Conservation (phyloP, 108 stramenopile species). For the Pseudonitzschia delicatissima region DNA sequence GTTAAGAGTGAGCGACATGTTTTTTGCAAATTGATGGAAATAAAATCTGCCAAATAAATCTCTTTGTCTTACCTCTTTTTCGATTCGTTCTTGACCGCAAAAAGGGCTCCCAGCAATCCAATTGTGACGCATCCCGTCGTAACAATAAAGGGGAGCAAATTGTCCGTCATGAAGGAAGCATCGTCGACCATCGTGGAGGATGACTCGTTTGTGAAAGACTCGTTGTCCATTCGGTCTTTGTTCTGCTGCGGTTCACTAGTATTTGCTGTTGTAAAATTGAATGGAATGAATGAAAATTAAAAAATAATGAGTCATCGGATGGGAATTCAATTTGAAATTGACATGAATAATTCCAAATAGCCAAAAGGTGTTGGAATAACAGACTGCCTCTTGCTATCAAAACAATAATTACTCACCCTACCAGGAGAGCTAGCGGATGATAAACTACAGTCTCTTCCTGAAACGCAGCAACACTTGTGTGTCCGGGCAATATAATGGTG, state of each 20-base stretch:
- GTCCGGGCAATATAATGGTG: too few species aligned
- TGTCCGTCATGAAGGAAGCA: constrained; percentile 4
- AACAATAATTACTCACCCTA: too few species aligned
- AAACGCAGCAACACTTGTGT: too few species aligned
- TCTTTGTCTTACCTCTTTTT: constrained; percentile 12
- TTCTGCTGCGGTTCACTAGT: neutral
- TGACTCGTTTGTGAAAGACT: neutral
- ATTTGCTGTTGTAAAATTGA: neutral
- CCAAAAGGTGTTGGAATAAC: too few species aligned
- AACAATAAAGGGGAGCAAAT: constrained; percentile 12
- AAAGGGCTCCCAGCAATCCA: constrained; percentile 15
- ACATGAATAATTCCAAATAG: too few species aligned
- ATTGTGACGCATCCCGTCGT: constrained; percentile 31
- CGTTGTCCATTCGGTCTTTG: neutral
- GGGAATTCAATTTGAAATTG: too few species aligned
- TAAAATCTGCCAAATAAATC: neutral
- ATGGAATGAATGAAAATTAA: neutral
- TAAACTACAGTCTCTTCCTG: too few species aligned
- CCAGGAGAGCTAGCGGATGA: too few species aligned
- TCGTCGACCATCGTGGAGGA: too few species aligned
- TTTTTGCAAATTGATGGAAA: neutral
- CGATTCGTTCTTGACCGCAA: constrained; percentile 7
- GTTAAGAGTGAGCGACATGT: neutral
- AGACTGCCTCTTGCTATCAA: too few species aligned
- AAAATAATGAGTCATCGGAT: neutral